phyloP scores from a whole-genome alignment of 148 eudicot species.

The Rhododendron simsii region DNA sequence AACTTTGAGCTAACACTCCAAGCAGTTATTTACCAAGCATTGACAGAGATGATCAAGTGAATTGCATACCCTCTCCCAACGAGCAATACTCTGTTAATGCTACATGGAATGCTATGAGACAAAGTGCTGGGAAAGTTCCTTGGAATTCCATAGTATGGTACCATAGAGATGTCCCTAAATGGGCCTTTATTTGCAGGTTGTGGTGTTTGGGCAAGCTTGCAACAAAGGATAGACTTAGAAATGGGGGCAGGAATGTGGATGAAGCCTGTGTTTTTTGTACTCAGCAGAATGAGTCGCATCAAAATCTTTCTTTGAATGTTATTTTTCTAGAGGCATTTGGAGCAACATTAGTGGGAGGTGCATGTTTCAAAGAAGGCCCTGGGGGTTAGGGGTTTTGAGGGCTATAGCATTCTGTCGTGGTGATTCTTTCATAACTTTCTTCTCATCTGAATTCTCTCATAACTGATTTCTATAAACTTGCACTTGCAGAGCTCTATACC shows the following conservation, averaged over 20 bases:
- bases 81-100: background rate
- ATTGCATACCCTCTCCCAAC: background rate
- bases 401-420: background rate
- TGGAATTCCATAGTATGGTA: background rate
- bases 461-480: background rate
- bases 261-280: no score
- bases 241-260: no score
- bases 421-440: no score
- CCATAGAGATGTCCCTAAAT: background rate
- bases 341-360: background rate
- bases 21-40: background rate
- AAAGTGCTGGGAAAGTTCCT: no score
- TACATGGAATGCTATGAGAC: no score
- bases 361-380: background rate
- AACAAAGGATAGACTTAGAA: no score
- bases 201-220: no score
- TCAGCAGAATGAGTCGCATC: no score
- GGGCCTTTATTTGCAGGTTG: no score
- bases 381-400: background rate
- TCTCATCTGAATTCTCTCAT: background rate
- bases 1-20: background rate
- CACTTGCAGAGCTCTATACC: background rate
- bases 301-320: background rate
- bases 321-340: background rate
- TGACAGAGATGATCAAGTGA: background rate